Evolutionary conservation across 768 basidiomycete genomes (phyloP), one percentile per base, ranked within the genome.

Genomic region (Amanita subjunquillea): DNA sequence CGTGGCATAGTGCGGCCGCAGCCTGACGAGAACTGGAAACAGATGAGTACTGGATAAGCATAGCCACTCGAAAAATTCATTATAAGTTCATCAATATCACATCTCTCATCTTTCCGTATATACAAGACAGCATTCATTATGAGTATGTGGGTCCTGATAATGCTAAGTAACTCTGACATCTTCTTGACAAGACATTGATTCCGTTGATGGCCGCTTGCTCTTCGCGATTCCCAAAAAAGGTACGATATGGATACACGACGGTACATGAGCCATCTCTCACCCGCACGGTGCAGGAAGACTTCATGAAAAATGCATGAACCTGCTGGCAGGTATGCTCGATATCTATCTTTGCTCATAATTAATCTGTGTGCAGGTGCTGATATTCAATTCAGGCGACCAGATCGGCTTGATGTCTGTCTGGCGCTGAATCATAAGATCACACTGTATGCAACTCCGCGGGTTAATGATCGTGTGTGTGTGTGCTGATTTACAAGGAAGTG

Each of bases 161-260:
- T 25, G 17, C 38, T 22, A 55, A 32, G 43, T 10, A 17, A 1
- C 44, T 52, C 51, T 46, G 9, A 47, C 13, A 48, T 49, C 34
- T 53, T 37, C 45, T 47, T 22, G 32, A 38, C 8, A 44, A 80
- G 83, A 92, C 65, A 65, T 77, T n/a, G 89, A 92, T 58, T 70
- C 83, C 17, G 76, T 98, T 50, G 77, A 90, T 55, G 92, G 91
- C 44, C 81, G 93, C 40, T 63, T 95, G 55, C 74, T 99, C 37
- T 95, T 99, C 59, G 95, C 94, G 7, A 90, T 99, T 59, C 95
- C 95, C 2, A 98, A 98, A 75, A 99, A 98, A 80, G 95, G 95
- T 85, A 57, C 44, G 60, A 37, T 38, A 46, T 40, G 9, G 23
- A 13, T 5, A 20, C 17, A 34, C n/a, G 13, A 32, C 0, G 32